These are phyloP conservation scores for Helicocarpus griseus DNA, from an alignment of 2,329 filamentous ascomycete species.

Conservation along the genomic window DNA sequence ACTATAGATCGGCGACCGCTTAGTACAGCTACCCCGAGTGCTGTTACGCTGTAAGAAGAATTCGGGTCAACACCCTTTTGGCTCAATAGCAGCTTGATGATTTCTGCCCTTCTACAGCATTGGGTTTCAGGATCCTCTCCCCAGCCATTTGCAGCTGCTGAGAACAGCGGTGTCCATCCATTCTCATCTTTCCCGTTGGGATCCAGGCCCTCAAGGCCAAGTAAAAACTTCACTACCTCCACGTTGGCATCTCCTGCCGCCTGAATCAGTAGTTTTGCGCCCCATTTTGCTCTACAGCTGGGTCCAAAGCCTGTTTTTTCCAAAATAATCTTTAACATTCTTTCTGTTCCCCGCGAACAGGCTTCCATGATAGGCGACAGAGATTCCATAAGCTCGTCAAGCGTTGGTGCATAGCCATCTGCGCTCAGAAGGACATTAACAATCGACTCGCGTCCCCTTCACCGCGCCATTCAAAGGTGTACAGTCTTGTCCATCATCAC, in stretches of 20 bases:
- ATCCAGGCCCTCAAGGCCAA: too few species aligned
- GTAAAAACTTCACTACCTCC: too few species aligned
- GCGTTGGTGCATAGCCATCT: neutral
- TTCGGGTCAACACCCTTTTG: too few species aligned
- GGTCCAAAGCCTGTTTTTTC: neutral
- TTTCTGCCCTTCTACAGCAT: neutral
- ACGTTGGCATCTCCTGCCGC: too few species aligned
- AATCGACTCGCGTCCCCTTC: neutral
- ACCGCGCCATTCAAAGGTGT: too few species aligned
- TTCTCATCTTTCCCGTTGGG: too few species aligned
- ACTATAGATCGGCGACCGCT: neutral
- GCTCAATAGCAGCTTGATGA: neutral
- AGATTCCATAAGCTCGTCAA: neutral
- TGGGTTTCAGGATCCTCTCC: too few species aligned
- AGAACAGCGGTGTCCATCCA: too few species aligned
- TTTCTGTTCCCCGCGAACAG: neutral
- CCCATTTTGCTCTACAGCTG: neutral
- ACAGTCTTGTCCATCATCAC: too few species aligned
- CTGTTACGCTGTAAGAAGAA: neutral
- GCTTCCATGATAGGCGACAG: too few species aligned
- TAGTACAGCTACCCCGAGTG: neutral
- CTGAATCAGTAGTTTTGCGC: too few species aligned
- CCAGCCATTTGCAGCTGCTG: too few species aligned
- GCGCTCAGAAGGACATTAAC: neutral
- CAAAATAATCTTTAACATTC: neutral